A percentile compares a stretch with the other conserved stretches of the same genome.
Conservation (phyloP, 139 green algal genomes). For the Chlorella vulgaris region DNA sequence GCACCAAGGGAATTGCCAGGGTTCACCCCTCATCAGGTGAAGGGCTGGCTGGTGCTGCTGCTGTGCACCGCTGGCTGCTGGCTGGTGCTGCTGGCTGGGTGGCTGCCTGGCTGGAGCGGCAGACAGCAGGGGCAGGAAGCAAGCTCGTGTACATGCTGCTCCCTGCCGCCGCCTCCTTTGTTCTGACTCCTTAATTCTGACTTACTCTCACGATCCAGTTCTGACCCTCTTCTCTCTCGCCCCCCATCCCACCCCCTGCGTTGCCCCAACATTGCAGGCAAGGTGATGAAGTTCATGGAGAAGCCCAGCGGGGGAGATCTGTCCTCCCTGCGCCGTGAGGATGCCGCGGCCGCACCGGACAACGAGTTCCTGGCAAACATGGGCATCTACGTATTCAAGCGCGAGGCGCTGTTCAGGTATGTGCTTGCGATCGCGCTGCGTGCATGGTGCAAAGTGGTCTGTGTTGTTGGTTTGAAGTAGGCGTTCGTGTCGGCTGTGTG, state of each 20-base stretch:
- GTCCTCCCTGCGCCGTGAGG: constrained; percentile 31
- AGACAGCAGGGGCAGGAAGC: no score
- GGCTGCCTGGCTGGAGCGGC: background rate
- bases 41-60: background rate
- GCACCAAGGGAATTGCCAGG: constrained; percentile 34
- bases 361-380: constrained; percentile 77
- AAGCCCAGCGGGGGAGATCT: constrained; percentile 51
- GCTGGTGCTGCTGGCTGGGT: background rate
- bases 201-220: background rate
- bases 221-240: background rate
- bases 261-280: constrained; percentile 27
- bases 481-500: no score
- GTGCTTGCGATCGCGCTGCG: background rate
- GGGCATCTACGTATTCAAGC: constrained; percentile 87
- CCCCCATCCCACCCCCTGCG: background rate
- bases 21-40: constrained; percentile 30
- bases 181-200: background rate
- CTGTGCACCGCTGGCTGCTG: no score
- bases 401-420: constrained; percentile 48
- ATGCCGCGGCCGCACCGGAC: background rate
- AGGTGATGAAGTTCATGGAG: constrained; percentile 54
- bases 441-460: background rate
- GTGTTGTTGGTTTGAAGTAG: background rate
- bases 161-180: no score
- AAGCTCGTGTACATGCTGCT: no score